Conservation (phyloP, 2,329 filamentous ascomycete genomes). For the Calonectria pteridis region DNA sequence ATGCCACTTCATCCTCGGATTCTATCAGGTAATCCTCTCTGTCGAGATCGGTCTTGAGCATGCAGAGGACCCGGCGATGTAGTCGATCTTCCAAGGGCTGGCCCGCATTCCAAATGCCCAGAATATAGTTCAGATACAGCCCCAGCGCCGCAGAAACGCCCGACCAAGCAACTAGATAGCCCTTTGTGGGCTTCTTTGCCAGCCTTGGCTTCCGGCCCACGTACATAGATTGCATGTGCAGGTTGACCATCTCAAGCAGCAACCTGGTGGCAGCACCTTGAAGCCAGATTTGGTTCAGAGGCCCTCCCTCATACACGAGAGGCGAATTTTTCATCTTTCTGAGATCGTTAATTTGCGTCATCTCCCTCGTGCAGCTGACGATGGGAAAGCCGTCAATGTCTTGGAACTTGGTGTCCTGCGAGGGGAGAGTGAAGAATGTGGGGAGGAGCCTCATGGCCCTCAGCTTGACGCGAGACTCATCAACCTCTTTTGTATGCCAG, state of each 20-base stretch:
- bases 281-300: constrained; percentile 28
- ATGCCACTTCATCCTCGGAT: background rate
- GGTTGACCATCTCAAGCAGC: constrained; percentile 27
- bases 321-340: background rate
- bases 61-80: constrained; percentile 24
- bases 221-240: constrained; percentile 30
- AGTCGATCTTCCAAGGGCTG: constrained; percentile 31
- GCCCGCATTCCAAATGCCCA: constrained; percentile 34
- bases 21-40: background rate
- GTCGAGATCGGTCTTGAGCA: constrained; percentile 30
- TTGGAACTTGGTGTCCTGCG: constrained; percentile 6
- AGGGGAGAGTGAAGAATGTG: constrained; percentile 30
- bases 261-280: constrained; percentile 35
- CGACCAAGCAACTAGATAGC: constrained; percentile 30
- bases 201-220: background rate
- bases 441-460: constrained; percentile 34
- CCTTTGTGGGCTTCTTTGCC: rapidly evolving
- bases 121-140: constrained; percentile 30
- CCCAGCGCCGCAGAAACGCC: constrained; percentile 22
- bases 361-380: constrained; percentile 17
- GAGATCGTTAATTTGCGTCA: constrained; percentile 16
- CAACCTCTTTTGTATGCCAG: constrained; percentile 32
- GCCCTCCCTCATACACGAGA: background rate
- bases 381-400: constrained; percentile 23
- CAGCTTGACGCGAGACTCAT: constrained; percentile 24